Base-by-base conservation (phyloP, 1,139 yeast species). In the Groenewaldozyma auringiensis region DNA sequence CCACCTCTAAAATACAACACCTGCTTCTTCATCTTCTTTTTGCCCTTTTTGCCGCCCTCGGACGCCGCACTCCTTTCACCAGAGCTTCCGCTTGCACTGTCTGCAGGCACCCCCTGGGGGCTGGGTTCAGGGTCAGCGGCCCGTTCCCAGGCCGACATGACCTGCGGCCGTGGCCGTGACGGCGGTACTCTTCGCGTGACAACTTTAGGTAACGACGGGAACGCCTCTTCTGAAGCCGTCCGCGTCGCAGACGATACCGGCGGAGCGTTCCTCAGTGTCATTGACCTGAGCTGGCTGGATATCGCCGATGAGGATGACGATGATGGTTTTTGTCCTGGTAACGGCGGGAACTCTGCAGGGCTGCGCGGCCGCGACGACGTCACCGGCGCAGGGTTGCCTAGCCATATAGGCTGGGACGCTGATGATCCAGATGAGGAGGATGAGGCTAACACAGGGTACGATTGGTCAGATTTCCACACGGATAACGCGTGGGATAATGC, bases 11-110 rank as follows among this genome's bases (percentile, higher is more conserved):
- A 52, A 42, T 50, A 54, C 16, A 57, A 41, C 9, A 56, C 53
- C 43, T 50, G 50, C 52, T 59, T 55, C 52, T 56, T 53, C 40
- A 59, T 58, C 45, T 57, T 53, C 49, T 50, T 51, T 46, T 50
- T 49, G 27, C 47, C 40, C 21, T 47, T 39, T 13, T 29, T 35
- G 6, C 20, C 36, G 14, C 41, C 42, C 29, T 25, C 29, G 11
- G 9, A 8, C 6, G 29, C 29, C 6, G 29, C 11, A 25, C 29
- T 25, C n/a, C n/a, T n/a, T 11, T 6, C 11, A 25, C 29, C 29
- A 25, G 29, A 8, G 11, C 11, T 11, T 8, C 9, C 11, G 9
- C 11, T 11, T 6, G 29, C 29, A 25, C 29, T 25, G n/a, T n/a
- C n/a, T n/a, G n/a, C n/a, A n/a, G n/a, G n/a, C n/a, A n/a, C n/a